Conservation (phyloP, 805 yeast species). For the Lipomyces chichibuensis region DNA sequence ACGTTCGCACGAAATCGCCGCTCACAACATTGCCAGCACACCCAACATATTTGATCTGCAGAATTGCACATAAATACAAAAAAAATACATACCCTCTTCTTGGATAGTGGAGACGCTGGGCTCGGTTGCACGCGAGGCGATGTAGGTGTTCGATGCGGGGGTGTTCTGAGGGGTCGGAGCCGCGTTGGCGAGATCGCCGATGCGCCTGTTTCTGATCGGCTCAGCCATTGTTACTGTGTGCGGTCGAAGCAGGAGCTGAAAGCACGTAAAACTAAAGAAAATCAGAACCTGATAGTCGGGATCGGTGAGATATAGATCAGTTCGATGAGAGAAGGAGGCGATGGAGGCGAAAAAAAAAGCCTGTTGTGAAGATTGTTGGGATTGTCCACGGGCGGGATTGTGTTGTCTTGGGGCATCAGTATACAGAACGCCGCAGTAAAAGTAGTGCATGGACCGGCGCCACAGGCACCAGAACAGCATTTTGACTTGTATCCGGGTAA, state of each 20-base stretch:
- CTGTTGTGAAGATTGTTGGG: background rate
- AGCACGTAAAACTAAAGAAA: background rate
- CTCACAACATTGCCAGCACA: background rate
- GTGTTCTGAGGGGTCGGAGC: constrained; percentile 98
- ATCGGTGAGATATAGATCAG: constrained; percentile 2
- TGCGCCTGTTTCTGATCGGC: constrained; percentile 74
- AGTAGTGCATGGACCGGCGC: background rate
- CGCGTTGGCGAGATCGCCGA: constrained; percentile 77
- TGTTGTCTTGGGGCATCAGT: background rate
- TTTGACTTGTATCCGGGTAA: background rate
- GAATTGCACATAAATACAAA: background rate
- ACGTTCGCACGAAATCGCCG: too few species aligned
- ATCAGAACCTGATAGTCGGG: constrained; percentile 5
- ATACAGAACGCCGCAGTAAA: background rate
- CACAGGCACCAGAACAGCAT: background rate
- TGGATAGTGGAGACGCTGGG: constrained; percentile 67
- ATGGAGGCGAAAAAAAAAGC: constrained; percentile 17
- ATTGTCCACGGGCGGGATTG: background rate
- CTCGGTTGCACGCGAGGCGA: constrained; percentile 52
- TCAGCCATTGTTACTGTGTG: constrained; percentile 63
- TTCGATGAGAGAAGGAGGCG: constrained; percentile 2
- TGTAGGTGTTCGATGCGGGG: constrained; percentile 75
- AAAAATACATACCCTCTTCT: constrained; percentile 57
- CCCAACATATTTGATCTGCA: background rate
- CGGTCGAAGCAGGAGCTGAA: background rate